These are phyloP conservation scores for Rhodofomes roseus DNA, from an alignment of 1,284 basidiomycete genomes.

Conservation along the genomic window DNA sequence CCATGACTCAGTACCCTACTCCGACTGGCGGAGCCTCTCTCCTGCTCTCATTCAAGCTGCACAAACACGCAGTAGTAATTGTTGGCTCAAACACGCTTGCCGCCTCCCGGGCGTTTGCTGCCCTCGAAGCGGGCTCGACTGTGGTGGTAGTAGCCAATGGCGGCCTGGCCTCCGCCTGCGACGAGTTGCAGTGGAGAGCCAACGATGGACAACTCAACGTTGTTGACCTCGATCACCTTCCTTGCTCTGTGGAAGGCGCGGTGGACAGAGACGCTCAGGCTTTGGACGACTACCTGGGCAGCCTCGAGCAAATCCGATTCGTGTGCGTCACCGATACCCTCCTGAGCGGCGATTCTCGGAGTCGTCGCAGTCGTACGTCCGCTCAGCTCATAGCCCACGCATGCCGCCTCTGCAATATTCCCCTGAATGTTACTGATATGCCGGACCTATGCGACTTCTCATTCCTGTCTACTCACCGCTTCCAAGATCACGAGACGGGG, in stretches of 20 bases:
- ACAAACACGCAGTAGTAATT: constrained; percentile 56
- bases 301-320: constrained; percentile 40
- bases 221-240: constrained; percentile 49
- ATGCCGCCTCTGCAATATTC: constrained; percentile 61
- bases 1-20: constrained; percentile 30
- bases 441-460: constrained; percentile 88
- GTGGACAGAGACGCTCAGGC: constrained; percentile 33
- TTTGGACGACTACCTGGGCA: constrained; percentile 45
- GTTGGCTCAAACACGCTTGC: constrained; percentile 77
- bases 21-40: constrained; percentile 70
- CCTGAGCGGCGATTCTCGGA: constrained; percentile 30
- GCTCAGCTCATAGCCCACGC: constrained; percentile 52
- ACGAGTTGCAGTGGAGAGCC: constrained; percentile 70
- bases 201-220: constrained; percentile 51
- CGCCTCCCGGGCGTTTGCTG: constrained; percentile 75
- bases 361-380: constrained; percentile 44
- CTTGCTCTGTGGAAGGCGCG: constrained; percentile 30
- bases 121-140: constrained; percentile 77
- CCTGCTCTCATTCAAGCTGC: constrained; percentile 71
- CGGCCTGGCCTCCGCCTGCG: constrained; percentile 48
- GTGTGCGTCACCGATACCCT: constrained; percentile 78
- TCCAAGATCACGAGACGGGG: constrained; percentile 47
- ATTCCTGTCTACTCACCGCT: constrained; percentile 86
- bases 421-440: constrained; percentile 85
- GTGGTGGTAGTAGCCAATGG: constrained; percentile 65